Conservation (phyloP, 169 alveolate genomes). For the Cyclospora cayetanensis region DNA sequence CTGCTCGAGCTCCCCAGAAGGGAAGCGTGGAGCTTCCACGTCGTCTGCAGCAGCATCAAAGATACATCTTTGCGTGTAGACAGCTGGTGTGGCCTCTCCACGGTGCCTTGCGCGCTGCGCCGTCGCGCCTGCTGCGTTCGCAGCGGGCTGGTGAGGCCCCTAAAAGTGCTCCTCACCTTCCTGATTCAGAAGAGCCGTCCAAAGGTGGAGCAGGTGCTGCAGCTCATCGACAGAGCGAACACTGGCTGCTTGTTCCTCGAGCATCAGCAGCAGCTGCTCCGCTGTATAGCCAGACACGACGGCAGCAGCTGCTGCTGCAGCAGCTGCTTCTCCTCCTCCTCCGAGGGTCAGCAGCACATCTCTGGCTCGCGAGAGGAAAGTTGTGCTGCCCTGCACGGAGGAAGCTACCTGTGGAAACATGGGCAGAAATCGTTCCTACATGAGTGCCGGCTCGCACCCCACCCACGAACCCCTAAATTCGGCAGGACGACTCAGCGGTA, state of each 20-base stretch:
- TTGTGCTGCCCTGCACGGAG: conserved; percentile 51
- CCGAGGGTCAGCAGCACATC: conserved; percentile 62
- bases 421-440: background rate
- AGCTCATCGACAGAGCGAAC: conserved; percentile 45
- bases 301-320: conserved; percentile 39
- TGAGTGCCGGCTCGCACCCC: background rate
- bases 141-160: background rate
- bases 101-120: background rate
- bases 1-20: conserved; percentile 46
- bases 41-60: conserved; percentile 30
- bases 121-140: background rate
- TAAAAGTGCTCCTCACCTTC: conserved; percentile 59
- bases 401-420: conserved; percentile 50
- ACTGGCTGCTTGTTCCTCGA: conserved; percentile 33
- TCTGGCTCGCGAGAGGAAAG: conserved; percentile 46
- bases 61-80: background rate
- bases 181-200: conserved; percentile 52
- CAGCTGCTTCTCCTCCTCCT: background rate
- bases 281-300: conserved; percentile 36
- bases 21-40: conserved; percentile 25
- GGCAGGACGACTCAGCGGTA: background rate
- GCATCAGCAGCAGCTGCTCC: conserved; percentile 48
- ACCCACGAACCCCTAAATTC: background rate
- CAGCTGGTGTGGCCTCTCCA: background rate
- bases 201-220: conserved; percentile 54